Base-by-base conservation (phyloP, 495 filamentous ascomycete genomes). In the Sordaria brevicollis region DNA sequence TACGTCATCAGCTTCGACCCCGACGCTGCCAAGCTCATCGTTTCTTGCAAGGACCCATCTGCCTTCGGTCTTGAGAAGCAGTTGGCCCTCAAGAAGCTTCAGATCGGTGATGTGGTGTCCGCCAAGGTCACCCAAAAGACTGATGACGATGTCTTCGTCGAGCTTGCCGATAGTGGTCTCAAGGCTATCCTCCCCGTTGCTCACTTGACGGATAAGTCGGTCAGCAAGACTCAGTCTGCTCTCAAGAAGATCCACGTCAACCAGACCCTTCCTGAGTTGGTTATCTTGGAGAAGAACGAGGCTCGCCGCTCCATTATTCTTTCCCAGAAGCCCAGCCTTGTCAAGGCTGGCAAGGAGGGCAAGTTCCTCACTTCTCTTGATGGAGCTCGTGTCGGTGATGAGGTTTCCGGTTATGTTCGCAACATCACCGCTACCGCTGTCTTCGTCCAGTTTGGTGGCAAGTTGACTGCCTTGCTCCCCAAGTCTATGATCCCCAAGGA, bases 21-120 rank as follows among this genome's bases (percentile, higher is more conserved):
- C 1, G 84, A 89, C 65, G 85, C 86, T 41, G 82, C 83, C 70
- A 89, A 90, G 73, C 87, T 99, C 74, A 88, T 89, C 54, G 92
- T 99, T 54, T 96, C 94, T 38, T 98, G 96, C 86, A 97, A 94
- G 82, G 92, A 96, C 71, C 91, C 92, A 3, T 87, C 87, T 17
- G 84, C 86, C 1, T 93, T 93, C 74, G 90, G 89, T 17, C 83
- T 90, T 11, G 87, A 89, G 41, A 92, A 94, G 74, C 89, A 92
- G 75, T 84, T 86, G 65, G 89, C 91, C 17, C 88, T 96, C 69
- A 86, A 90, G 68, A 86, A 87, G 36, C 81, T 97, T 17, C 84
- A 88, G 34, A 80, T 88, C 57, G 93, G 94, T 37, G 80, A 90
- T 67, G 72, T 92, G 66, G 90, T 96, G 15, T 84, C 86, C 65